Base-by-base conservation (phyloP, 2,329 filamentous ascomycete genomes). In the Tolypocladium cylindrosporum region DNA sequence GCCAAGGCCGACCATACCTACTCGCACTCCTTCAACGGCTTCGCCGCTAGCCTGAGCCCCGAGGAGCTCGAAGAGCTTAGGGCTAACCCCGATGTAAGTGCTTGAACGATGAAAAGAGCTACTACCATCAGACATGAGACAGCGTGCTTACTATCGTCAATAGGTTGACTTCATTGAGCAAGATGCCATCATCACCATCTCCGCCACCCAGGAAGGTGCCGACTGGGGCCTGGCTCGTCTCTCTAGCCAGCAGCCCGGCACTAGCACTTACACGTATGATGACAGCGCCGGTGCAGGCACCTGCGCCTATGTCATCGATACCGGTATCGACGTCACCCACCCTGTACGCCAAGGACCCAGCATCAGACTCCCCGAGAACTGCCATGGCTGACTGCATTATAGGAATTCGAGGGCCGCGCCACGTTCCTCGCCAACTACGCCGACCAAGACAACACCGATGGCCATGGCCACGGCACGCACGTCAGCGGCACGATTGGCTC, bases 161-260 rank as follows among this genome's bases (percentile, higher is more conserved):
- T 14, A 65, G 63, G 62, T 59, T 42, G 71, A 72, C 16, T 76
- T 69, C 61, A 68, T 77, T 40, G 74, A 77, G 66, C 70, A 73
- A 57, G 74, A 79, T 60, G 68, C 65, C 54, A 61, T 68, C 42
- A 64, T 77, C 52, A 68, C 89, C 77, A 88, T 89, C 59, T 69
- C 54, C 68, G 74, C 55, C 19, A 67, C 67, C n/a, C 75, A 79
- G 63, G 57, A 56, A 27, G 62, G 65, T 51, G 72, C 76, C 21
- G 68, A 72, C 21, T 77, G 74, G 74, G 73, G 73, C 21, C 66
- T 75, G 21, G 67, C 70, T 2, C 68, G 74, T 21, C 63, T 77
- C 53, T 75, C 74, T 13, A 69, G 63, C 65, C 61, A 62, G 16
- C 36, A 39, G n/a, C 61, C 67, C 5, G 65, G 64, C 34, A 54